Base-by-base conservation (phyloP, 2,329 filamentous ascomycete species). In the Ceratocystis eucalypticola region DNA sequence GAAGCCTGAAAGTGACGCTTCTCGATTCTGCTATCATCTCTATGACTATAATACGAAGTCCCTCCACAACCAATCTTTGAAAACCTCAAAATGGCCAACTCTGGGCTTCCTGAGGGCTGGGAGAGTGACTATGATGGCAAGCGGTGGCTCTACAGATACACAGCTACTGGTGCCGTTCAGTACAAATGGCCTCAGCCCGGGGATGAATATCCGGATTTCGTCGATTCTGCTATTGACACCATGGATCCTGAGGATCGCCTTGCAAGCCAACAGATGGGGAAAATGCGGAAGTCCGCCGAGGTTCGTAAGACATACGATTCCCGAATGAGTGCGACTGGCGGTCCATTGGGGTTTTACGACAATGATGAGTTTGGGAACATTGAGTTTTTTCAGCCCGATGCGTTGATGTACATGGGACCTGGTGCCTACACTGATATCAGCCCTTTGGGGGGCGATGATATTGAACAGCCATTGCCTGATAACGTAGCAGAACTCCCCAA, bases 71-170 rank as follows among this genome's bases (percentile, higher is more conserved):
- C 10, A 25, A 25, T 33, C 5, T 20, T 45, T 28, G 48, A 20
- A 75, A 73, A 65, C 71, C 22, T 8, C 41, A 68, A 25, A 71
- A 78, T 80, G 77, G 69, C 75, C 3, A 17, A 50, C 10, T 33
- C 33, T 44, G 74, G 72, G 62, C 78, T 84, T 41, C 81, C 81
- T 1, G 74, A 77, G 6, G 80, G 80, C 65, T 84, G 82, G 82
- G 80, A 83, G 67, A 78, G 75, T 71, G 82, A 84, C 72, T 84
- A 84, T 70, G 82, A 84, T 69, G 82, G 82, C 65, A 70, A 69
- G 22, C 78, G 82, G 30, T 85, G 82, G 82, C 80, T 84, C 73
- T 85, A 82, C 72, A 78, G 77, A 64, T 84, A 82, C 74, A 80
- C 76, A 69, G 74, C 82, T 28, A 83, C 79, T 7, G 82, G 82